Base-by-base conservation (phyloP, 768 basidiomycete genomes). In the Termitomyces sp. region DNA sequence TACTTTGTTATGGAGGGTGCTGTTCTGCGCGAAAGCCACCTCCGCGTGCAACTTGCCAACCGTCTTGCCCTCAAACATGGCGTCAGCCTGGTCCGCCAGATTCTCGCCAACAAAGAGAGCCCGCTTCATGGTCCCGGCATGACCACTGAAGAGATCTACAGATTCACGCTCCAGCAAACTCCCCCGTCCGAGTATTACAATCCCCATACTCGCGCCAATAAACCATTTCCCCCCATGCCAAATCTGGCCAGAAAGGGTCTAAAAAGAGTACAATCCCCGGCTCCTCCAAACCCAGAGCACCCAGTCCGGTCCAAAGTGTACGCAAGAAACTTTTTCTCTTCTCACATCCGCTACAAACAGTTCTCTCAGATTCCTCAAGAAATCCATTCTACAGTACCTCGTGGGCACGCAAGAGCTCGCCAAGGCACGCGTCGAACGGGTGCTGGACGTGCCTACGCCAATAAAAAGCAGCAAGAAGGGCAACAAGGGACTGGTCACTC, bases 221-320 rank as follows among this genome's bases (percentile, higher is more conserved):
- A 31, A 20, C 52, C 37, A 2, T 36, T 44, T 2, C 55, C 68
- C 16, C 18, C 31, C 27, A 18, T 36, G 34, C 58, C 60, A 7
- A 4, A 47, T 3, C 54, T 47, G 53, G 41, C 3, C 9, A 55
- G n/a, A 41, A 52, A 47, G n/a, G 64, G 58, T 6, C 37, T 49
- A 22, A 51, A 47, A 36, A 59, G 20, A 46, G 22, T 36, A 3
- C 49, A 62, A 0, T 42, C 24, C 8, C 70, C 70, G 1, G 39
- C 50, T 4, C 78, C 80, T 16, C 76, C 80, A 4, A 67, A 75
- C 53, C 68, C 76, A 0, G 73, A 76, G 9, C 79, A 86, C 61
- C 75, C 77, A 7, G 69, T 88, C 50, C 78, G 81, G 20, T 88
- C 87, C 15, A 72, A 85, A 56, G 73, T 66, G 87, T 82, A 57